phyloP scores from a whole-genome alignment of 345 rosid genomes.

The Euclidium syriacum region DNA sequence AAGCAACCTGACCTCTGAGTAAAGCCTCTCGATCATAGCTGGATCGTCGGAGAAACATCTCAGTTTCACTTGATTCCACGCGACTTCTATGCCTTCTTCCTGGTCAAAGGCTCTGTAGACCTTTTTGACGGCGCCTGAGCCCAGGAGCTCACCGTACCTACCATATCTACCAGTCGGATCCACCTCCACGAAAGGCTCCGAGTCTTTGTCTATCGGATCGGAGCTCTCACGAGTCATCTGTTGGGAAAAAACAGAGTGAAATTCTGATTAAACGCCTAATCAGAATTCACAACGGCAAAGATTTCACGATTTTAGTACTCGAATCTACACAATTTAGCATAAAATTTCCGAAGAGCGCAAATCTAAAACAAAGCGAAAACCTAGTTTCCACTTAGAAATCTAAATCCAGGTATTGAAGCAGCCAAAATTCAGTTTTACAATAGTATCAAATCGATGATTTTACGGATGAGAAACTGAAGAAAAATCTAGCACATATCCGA shows the following conservation, averaged over 20 bases:
- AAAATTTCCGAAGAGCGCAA: no score
- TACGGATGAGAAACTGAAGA: neutral
- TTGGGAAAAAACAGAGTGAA: neutral
- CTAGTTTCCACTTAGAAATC: no score
- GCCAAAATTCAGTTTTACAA: neutral
- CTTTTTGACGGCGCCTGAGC: conserved; percentile 68
- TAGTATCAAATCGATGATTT: conserved; percentile 1
- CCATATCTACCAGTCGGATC: conserved; percentile 85
- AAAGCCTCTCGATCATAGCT: conserved; percentile 62
- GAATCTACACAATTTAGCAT: no score
- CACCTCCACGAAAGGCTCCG: conserved; percentile 63
- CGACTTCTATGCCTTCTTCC: conserved; percentile 88
- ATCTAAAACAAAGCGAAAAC: no score
- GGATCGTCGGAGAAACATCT: conserved; percentile 49
- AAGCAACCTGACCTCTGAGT: conserved; percentile 61
- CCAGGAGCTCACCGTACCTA: conserved; percentile 58
- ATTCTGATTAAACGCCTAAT: conserved; percentile 11
- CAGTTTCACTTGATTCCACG: conserved; percentile 87
- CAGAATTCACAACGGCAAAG: conserved; percentile 6
- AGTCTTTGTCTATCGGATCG: conserved; percentile 41
- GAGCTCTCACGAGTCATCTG: conserved; percentile 52
- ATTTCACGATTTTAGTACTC: neutral
- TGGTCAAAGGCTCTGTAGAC: conserved; percentile 91
- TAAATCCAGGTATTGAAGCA: no score
- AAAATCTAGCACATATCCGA: neutral